Evolutionary conservation across 108 stramenopile genomes (phyloP), one percentile per base, ranked within the genome.

Genomic region (Schizochytrium sp.): DNA sequence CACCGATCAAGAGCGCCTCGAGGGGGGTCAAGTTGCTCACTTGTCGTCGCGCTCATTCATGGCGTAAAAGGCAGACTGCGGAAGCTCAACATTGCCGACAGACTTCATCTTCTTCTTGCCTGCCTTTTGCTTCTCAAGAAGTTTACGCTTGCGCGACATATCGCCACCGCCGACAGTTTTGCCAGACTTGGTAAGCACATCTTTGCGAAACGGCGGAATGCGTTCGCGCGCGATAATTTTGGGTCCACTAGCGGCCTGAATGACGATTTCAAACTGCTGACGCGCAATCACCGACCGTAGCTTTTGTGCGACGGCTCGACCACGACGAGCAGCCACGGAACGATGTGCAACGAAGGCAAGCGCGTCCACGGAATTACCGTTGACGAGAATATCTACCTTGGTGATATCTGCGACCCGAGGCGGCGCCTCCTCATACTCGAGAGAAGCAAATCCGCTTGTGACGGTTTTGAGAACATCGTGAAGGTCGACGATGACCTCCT

Each of bases 141-240:
- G 94, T 91, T 99, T 99, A 93, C 97, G 97, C 91, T 99, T 99
- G 58, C 99, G 91, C 28, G 96, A 93, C 47, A 98, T 92, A 91
- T 99, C 99, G 1, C 98, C 98, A 18, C 99, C 99, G 63, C 98
- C 98, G 4, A 99, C 98, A 3, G 95, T 94, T 88, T 99, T 99
- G 71, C 98, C 98, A 72, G 97, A 96, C 23, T 94, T 95, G 5
- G 95, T 95, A 58, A 98, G 90, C 0, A 99, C 99, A 89, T 99
- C 98, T 90, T 99, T 99, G 59, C 98, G 92, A 89, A 96, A 97
- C 5, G 98, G 96, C 58, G 93, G 87, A 72, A 99, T 97, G 25
- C 96, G 90, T 63, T 95, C 95, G 57, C 95, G 94, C 3, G 97
- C 97, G 60, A 98, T 90, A 19, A 98, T 94, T 89, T 96, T 97